Base-by-base conservation (phyloP, 2,329 filamentous ascomycete species). In the Clarireedia hainanense region DNA sequence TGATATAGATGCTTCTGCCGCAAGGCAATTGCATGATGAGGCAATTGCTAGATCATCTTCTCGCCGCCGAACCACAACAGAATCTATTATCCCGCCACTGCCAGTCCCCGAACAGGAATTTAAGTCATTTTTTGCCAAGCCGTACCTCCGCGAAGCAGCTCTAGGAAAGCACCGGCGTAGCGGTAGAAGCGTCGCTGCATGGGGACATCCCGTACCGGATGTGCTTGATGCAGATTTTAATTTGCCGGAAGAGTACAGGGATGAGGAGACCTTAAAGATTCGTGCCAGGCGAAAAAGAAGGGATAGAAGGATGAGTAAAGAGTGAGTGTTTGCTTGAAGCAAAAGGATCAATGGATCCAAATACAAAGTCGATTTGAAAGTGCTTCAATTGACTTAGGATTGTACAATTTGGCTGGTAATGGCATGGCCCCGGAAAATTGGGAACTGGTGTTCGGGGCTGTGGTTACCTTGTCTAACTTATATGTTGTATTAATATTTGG, bases 131-230 rank as follows among this genome's bases (percentile, higher is more conserved):
- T 97, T 91, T 68, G 71, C 79, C 17, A 83, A 80, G 40, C 64
- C 65, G 24, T 85, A 95, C 66, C 79, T 92, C 58, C 85, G 92
- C 26, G 88, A 91, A 23, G 82, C 84, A 6, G 90, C 91, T 9
- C 72, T 96, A n/a, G 86, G 83, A 59, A 84, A 83, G 62, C 77
- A 82, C 49, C 80, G 90, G 39, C 83, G 88, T 52, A 81, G 84
- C 50, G 82, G 83, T 45, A 79, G 89, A 50, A 88, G 80, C 51
- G 77, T 85, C 15, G 76, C 86, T 48, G 92, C 91, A 3, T 97
- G 94, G 79, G 92, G 92, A 0, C 81, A 86, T 26, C 80, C 87
- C 0, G 72, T 97, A 20, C 91, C 91, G 0, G 89, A 95, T 14
- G 74, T 86, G 56, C 24, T 30, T 30, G 80, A 88, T 67, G 68